Evolutionary conservation across 441 rosid genomes (phyloP), one percentile per base, ranked within the genome.

Genomic region (Syzygium syzygioides): DNA sequence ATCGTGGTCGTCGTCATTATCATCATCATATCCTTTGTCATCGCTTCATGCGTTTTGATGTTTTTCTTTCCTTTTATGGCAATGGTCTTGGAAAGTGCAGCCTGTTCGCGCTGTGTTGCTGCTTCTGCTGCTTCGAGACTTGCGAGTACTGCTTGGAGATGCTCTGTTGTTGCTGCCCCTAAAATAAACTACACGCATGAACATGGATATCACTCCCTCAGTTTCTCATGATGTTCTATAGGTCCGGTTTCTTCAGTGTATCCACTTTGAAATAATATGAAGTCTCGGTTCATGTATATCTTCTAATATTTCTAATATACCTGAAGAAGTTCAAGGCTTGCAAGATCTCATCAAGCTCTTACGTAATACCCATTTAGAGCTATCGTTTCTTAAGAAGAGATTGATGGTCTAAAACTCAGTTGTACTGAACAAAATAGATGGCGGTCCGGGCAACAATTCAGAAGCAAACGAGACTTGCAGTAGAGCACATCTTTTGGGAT

Each of bases 71-170:
- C 52, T 37, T 76, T 25, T 37, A 50, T 71, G 37, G 50, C 80
- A 25, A 20, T 71, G 80, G 28, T 3, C 80, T 34, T 71, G 50
- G 28, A 71, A 71, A 71, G 50, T 83, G 88, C 90, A 88, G 92
- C 86, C 66, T 89, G 90, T 86, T 91, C 86, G 86, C 90, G 25
- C 15, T 86, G 85, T 88, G 88, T 28, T 90, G 89, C 89, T 87
- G 91, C 85, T 91, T 89, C 89, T 85, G 87, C 86, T 88, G 91
- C 86, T 88, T 79, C 55, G 88, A 86, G 66, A 85, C 86, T 64
- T 87, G 59, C 50, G 88, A 79, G 53, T 87, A 68, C 55, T 88
- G 89, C 86, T 32, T 86, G 88, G 90, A 89, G 76, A n/a, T 79
- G 87, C 79, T 80, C 86, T 85, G 86, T 53, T 87, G 88, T 80